Evolutionary conservation across 2,329 filamentous ascomycete species (phyloP).

Genomic region (Penicillium hesseltinei): DNA sequence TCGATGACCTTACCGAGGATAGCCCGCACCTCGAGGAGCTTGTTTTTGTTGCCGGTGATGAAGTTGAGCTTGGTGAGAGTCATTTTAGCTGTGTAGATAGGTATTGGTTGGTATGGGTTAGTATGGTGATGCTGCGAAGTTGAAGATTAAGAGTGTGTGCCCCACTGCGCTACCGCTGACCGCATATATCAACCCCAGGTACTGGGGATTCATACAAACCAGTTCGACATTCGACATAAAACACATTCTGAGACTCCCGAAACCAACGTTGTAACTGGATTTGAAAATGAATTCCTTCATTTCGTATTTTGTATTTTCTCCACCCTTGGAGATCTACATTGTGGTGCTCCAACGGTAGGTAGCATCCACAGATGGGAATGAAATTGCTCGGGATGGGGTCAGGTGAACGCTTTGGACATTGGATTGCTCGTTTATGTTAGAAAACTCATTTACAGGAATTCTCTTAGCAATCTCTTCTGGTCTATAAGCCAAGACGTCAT

Average conservation of each 20-base stretch:
- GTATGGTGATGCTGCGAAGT: conserved; percentile 1
- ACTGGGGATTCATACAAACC: not conserved
- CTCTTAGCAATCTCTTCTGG: not conserved
- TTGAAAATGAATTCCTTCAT: not conserved
- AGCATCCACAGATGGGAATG: too few relatives aligned
- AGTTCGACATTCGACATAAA: not conserved
- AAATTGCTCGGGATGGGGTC: too few relatives aligned
- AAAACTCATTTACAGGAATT: not conserved
- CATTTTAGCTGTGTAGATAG: conserved; percentile 37
- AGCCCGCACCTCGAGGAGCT: conserved; percentile 82
- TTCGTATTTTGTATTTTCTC: not conserved
- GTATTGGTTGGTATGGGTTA: not conserved
- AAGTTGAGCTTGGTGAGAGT: conserved; percentile 69
- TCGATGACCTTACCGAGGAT: conserved; percentile 74
- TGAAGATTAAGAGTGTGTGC: not conserved
- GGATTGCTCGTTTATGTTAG: not conserved
- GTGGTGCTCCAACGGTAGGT: too few relatives aligned
- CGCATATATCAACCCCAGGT: not conserved
- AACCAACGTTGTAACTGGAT: not conserved
- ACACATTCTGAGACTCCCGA: not conserved
- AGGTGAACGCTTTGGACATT: too few relatives aligned
- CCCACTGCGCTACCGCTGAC: not conserved
- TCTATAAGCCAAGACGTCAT: conserved; percentile 8
- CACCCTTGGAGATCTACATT: not conserved
- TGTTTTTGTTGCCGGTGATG: conserved; percentile 95